Conservation (phyloP, 139 green algal genomes). For the Pedinophyceae sp. region DNA sequence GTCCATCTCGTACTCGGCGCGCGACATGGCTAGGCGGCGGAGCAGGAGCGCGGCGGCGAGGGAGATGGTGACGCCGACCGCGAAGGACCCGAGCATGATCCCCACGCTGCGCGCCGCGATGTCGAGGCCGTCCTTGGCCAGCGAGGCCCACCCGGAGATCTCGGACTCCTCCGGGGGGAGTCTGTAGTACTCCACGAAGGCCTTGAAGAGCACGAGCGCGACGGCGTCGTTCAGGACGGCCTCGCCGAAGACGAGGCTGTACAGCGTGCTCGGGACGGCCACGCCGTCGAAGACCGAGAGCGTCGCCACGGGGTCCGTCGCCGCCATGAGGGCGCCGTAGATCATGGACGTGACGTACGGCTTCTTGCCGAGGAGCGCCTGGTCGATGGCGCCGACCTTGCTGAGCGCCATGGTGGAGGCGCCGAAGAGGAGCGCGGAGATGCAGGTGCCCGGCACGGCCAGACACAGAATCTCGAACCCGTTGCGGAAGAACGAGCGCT, state of each 20-base stretch:
- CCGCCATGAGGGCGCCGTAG: slow-evolving; percentile 43
- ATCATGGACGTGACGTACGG: slow-evolving; percentile 38
- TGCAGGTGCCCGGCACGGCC: slow-evolving; percentile 48
- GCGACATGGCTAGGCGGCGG: too few relatives aligned
- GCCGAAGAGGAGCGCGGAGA: slow-evolving; percentile 38
- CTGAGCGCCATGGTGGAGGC: slow-evolving; percentile 40
- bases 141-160: too few relatives aligned
- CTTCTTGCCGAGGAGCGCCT: slow-evolving; percentile 14
- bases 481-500: slow-evolving; percentile 29
- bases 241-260: slow-evolving; percentile 17
- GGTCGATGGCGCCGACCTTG: slow-evolving; percentile 21
- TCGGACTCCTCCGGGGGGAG: too few relatives aligned
- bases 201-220: slow-evolving; percentile 21
- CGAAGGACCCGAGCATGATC: too few relatives aligned
- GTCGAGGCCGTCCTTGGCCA: too few relatives aligned
- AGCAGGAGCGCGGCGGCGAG: too few relatives aligned
- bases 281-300: slow-evolving; percentile 12
- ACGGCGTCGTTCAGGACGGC: too few relatives aligned
- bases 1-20: too few relatives aligned
- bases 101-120: too few relatives aligned
- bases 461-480: slow-evolving; percentile 41
- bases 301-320: slow-evolving; percentile 54
- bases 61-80: too few relatives aligned
- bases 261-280: slow-evolving; percentile 19
- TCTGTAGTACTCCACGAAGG: too few relatives aligned